Percentiles rank a stretch among this genome's conserved stretches.
Conservation (phyloP, 257 asterid genomes). For the Capsicum baccatum region DNA sequence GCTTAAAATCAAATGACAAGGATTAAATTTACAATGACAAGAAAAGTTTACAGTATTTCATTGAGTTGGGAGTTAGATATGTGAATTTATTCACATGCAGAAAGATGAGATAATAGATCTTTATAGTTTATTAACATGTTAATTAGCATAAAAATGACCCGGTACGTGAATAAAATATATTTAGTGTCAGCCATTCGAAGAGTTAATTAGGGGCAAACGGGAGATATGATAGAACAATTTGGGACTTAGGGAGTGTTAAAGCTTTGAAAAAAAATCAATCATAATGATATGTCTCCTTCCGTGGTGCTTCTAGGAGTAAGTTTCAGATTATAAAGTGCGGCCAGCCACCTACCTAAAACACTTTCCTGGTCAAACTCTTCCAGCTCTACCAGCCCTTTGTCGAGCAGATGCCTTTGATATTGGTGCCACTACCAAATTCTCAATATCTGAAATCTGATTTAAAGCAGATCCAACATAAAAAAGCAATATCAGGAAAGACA, state of each 20-base stretch:
- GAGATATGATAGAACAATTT: not conserved
- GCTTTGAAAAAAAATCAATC: not conserved
- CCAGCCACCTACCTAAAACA: slow-evolving; percentile 73
- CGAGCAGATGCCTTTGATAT: slow-evolving; percentile 95
- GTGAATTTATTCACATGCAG: slow-evolving; percentile 1
- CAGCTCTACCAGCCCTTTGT: slow-evolving; percentile 99
- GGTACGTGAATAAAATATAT: not conserved
- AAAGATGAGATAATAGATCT: not conserved
- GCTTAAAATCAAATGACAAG: not conserved
- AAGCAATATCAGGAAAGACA: not conserved
- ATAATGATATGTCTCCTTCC: slow-evolving; percentile 15
- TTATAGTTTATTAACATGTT: not conserved
- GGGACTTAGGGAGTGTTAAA: not conserved
- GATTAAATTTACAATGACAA: slow-evolving; percentile 13
- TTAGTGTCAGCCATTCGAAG: not conserved
- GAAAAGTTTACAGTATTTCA: not conserved
- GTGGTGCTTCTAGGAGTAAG: not conserved
- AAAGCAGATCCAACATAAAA: slow-evolving; percentile 33
- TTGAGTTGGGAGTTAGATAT: not conserved
- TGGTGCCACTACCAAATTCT: slow-evolving; percentile 87
- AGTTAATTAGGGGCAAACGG: not conserved
- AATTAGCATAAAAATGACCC: not conserved
- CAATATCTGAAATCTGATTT: slow-evolving; percentile 87
- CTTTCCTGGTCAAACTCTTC: slow-evolving; percentile 96
- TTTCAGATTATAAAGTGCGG: not conserved